These are phyloP conservation scores for Apophysomyces sp. DNA, from an alignment of 371 early-diverging fungal genomes.

Conservation along the genomic window DNA sequence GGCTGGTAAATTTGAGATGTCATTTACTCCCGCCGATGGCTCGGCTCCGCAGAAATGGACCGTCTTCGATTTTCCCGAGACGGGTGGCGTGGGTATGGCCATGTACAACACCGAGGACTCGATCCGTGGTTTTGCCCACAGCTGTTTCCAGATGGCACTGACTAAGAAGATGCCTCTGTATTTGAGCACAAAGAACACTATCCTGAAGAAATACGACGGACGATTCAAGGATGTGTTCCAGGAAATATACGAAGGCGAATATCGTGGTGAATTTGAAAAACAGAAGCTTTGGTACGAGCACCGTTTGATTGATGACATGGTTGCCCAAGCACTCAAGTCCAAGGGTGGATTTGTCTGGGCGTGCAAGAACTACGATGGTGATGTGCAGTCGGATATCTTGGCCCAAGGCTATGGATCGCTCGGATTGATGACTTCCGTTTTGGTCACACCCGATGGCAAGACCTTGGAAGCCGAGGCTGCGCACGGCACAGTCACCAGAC, in stretches of 20 bases:
- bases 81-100: slow-evolving; percentile 86
- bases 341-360: slow-evolving; percentile 93
- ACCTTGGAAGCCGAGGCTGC: slow-evolving; percentile 94
- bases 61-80: slow-evolving; percentile 72
- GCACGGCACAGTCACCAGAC: slow-evolving; percentile 95
- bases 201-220: slow-evolving; percentile 94
- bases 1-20: slow-evolving; percentile 85
- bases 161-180: slow-evolving; percentile 86
- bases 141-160: slow-evolving; percentile 90
- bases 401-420: slow-evolving; percentile 89
- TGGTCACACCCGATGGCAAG: slow-evolving; percentile 88
- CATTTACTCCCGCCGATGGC: slow-evolving; percentile 83
- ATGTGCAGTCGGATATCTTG: slow-evolving; percentile 89
- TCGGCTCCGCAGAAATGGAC: slow-evolving; percentile 55
- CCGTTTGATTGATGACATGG: slow-evolving; percentile 95
- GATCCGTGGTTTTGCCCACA: slow-evolving; percentile 86
- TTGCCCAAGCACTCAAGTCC: slow-evolving; percentile 92
- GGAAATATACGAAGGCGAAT: slow-evolving; percentile 74
- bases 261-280: slow-evolving; percentile 64
- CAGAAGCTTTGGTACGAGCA: slow-evolving; percentile 90
- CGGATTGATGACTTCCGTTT: slow-evolving; percentile 92
- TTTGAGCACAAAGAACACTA: slow-evolving; percentile 93
- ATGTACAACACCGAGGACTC: slow-evolving; percentile 93
- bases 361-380: slow-evolving; percentile 92
- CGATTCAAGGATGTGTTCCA: slow-evolving; percentile 95